Conservation (phyloP, 2,329 filamentous ascomycete species). For the Metarhizium rileyi region DNA sequence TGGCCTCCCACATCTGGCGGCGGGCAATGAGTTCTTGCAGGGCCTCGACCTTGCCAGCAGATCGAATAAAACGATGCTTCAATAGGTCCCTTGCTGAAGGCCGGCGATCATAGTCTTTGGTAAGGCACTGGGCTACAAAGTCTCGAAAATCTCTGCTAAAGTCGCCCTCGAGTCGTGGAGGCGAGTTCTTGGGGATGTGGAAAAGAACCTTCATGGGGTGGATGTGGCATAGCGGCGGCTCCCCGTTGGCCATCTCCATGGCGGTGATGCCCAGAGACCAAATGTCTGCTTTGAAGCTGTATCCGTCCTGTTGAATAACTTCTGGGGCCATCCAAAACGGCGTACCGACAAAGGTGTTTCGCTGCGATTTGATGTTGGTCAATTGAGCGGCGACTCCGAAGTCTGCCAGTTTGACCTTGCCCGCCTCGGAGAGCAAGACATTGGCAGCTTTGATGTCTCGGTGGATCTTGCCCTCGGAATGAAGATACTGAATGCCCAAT, state of each 20-base stretch:
- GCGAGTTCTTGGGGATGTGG: conserved; percentile 78
- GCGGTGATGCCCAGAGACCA: conserved; percentile 91
- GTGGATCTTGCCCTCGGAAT: conserved; percentile 90
- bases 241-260: conserved; percentile 79
- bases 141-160: conserved; percentile 91
- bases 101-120: conserved; percentile 80
- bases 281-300: conserved; percentile 85
- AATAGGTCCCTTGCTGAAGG: conserved; percentile 81
- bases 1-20: conserved; percentile 72
- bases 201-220: conserved; percentile 94
- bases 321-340: conserved; percentile 97
- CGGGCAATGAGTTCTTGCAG: conserved; percentile 80
- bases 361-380: conserved; percentile 94
- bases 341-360: conserved; percentile 95
- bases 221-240: conserved; percentile 76
- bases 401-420: conserved; percentile 91
- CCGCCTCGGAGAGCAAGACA: conserved; percentile 78
- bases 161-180: conserved; percentile 74
- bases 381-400: conserved; percentile 96
- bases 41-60: conserved; percentile 78
- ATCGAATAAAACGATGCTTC: conserved; percentile 78
- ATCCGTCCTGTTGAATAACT: conserved; percentile 77
- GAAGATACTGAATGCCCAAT: conserved; percentile 83
- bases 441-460: conserved; percentile 96
- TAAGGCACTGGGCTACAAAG: conserved; percentile 80